A percentile compares a stretch with the other conserved stretches of the same genome.
Conservation (phyloP, 1,284 basidiomycete genomes). For the Gymnopus androsaceus region DNA sequence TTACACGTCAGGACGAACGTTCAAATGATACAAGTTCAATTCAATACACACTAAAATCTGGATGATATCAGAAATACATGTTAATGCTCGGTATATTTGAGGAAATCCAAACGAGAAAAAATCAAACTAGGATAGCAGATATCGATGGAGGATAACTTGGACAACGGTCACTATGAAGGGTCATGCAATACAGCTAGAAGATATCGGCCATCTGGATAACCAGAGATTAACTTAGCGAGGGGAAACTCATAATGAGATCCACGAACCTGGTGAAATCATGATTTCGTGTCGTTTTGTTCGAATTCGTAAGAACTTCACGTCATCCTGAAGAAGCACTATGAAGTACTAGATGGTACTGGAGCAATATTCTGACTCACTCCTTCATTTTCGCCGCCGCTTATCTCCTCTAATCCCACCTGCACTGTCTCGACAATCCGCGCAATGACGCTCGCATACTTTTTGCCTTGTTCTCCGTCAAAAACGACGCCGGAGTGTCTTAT, state of each 20-base stretch:
- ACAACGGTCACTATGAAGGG: constrained; percentile 41
- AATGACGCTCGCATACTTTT: constrained; percentile 78
- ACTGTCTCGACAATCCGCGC: constrained; percentile 79
- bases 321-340: constrained; percentile 57
- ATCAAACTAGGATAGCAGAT: no score
- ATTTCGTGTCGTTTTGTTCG: constrained; percentile 89
- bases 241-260: constrained; percentile 26
- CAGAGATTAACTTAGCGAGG: constrained; percentile 3
- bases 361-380: constrained; percentile 40
- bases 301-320: constrained; percentile 86
- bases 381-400: constrained; percentile 58
- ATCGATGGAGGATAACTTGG: neutral
- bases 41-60: neutral
- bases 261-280: constrained; percentile 87
- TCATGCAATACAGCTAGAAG: constrained; percentile 86
- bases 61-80: constrained; percentile 6
- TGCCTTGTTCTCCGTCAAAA: constrained; percentile 86
- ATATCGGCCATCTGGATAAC: constrained; percentile 69
- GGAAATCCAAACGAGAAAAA: neutral
- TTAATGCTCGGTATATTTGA: neutral
- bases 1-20: neutral
- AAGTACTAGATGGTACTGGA: neutral
- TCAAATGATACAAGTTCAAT: neutral
- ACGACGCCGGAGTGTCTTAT: constrained; percentile 83
- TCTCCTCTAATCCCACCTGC: constrained; percentile 70